These are phyloP conservation scores for Bruguiera sexangula DNA, from an alignment of 345 rosid genomes.

Conservation along the genomic window DNA sequence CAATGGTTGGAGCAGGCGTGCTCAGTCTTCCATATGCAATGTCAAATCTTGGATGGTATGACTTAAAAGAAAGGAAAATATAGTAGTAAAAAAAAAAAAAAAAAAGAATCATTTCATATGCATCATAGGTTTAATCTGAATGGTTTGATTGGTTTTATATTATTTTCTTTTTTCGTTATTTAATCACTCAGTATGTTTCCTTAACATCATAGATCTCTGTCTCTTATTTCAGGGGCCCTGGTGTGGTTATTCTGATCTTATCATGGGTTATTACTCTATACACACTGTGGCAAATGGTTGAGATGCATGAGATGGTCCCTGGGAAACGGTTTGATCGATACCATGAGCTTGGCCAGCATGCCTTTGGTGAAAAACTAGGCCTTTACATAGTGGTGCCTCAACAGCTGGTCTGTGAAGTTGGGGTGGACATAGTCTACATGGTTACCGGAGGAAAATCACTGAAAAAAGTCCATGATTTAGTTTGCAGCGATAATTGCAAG, in stretches of 20 bases:
- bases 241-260: conserved; percentile 15
- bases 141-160: too few species aligned
- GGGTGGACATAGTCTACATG: conserved; percentile 31
- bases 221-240: conserved; percentile 29
- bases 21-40: conserved; percentile 36
- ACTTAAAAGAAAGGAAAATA: neutral
- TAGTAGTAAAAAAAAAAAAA: neutral
- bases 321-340: conserved; percentile 33
- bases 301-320: conserved; percentile 35
- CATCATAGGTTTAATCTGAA: too few species aligned
- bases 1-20: conserved; percentile 36
- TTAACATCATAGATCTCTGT: neutral
- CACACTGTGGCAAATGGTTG: conserved; percentile 36
- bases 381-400: conserved; percentile 32
- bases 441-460: conserved; percentile 34
- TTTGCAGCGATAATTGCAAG: conserved; percentile 11
- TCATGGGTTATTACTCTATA: conserved; percentile 31
- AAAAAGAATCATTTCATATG: too few species aligned
- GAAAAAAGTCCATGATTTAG: conserved; percentile 19
- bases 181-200: too few species aligned
- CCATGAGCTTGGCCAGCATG: conserved; percentile 32
- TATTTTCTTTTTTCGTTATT: too few species aligned
- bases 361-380: conserved; percentile 30
- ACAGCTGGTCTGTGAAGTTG: conserved; percentile 24
- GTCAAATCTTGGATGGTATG: conserved; percentile 30